Percentiles rank a stretch among this genome's conserved stretches.
Conservation (phyloP, 164 flowering plant species). For the Vitis vinifera region ASM3070453v1 NC_081810.1:4894001-4894500, state of each 20-base stretch:
- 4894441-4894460: neutral
- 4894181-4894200: neutral
- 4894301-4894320: constrained; percentile 25
- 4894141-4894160: constrained; percentile 25
- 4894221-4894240: neutral
- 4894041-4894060: constrained; percentile 18
- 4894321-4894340: constrained; percentile 20
- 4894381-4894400: constrained; percentile 15
- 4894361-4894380: constrained; percentile 2
- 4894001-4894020: no score
- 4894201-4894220: constrained; percentile 16
- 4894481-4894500: no score
- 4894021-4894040: constrained; percentile 15
- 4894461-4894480: neutral
- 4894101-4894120: constrained; percentile 31
- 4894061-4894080: constrained; percentile 1
- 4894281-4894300: constrained; percentile 50
- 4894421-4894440: no score
- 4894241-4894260: constrained; percentile 36
- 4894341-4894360: constrained; percentile 5
- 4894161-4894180: constrained; percentile 15
- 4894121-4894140: constrained; percentile 21
- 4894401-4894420: no score
- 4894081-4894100: constrained; percentile 28
- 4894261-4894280: constrained; percentile 29